These are phyloP conservation scores for Brassica balearica DNA, from an alignment of 441 rosid species.

Conservation along the genomic window DNA sequence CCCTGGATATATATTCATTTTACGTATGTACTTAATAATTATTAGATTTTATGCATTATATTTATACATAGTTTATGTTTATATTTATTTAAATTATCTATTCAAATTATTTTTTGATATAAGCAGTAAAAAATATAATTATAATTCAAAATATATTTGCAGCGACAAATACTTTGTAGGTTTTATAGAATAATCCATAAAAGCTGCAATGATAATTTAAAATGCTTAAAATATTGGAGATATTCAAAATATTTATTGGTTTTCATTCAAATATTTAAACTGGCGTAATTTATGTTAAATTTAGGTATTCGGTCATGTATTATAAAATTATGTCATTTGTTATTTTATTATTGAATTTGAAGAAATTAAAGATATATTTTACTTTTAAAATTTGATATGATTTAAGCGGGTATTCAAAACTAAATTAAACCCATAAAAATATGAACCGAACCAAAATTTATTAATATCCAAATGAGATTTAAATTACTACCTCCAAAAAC, in stretches of 20 bases:
- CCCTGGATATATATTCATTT: too few relatives aligned
- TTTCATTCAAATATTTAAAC: too few relatives aligned
- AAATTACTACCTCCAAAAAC: not conserved
- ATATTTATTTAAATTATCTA: too few relatives aligned
- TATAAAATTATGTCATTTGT: too few relatives aligned
- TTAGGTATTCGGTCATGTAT: too few relatives aligned
- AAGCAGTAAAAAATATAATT: not conserved
- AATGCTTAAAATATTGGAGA: too few relatives aligned
- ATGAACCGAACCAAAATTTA: not conserved
- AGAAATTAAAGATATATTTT: too few relatives aligned
- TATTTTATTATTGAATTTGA: not conserved
- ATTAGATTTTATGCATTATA: too few relatives aligned
- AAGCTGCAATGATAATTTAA: not conserved
- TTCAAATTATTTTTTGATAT: too few relatives aligned
- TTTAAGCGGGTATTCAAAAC: not conserved
- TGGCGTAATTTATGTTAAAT: too few relatives aligned
- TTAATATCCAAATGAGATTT: not conserved
- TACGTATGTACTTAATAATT: too few relatives aligned
- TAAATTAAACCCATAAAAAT: not conserved
- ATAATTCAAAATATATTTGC: not conserved
- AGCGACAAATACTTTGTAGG: not conserved
- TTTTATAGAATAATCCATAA: not conserved
- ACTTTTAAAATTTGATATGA: not conserved
- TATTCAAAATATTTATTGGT: not conserved
- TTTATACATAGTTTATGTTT: too few relatives aligned